A percentile compares a stretch with the other conserved stretches of the same genome.
Evolutionary conservation across 257 asterid genomes (phyloP).

Genomic region (Fraxinus excelsior): DNA sequence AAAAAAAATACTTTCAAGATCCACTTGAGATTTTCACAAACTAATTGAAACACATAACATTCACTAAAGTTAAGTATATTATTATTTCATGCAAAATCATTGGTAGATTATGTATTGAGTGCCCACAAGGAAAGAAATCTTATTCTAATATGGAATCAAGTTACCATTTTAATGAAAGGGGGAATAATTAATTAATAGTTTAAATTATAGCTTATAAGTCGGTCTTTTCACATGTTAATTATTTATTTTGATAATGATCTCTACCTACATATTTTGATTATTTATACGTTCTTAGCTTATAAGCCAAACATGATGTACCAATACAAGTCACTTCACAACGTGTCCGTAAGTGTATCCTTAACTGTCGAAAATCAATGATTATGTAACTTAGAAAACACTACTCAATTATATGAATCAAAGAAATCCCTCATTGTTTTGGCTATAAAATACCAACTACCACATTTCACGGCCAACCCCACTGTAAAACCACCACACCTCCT

Average conservation of each 20-base stretch:
- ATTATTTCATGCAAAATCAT: background rate
- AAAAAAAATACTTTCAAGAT: too few relatives aligned
- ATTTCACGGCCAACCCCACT: background rate
- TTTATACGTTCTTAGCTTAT: background rate
- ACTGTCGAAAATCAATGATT: background rate
- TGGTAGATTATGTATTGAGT: background rate
- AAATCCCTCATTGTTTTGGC: background rate
- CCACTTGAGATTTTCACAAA: too few relatives aligned
- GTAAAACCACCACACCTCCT: background rate
- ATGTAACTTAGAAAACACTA: background rate
- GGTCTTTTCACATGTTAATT: background rate
- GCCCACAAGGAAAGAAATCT: background rate
- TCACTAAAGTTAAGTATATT: background rate
- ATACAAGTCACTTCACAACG: background rate
- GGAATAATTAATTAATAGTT: background rate
- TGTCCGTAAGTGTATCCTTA: background rate
- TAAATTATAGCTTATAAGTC: background rate
- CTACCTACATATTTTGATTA: background rate
- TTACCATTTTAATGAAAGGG: background rate
- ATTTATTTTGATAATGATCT: background rate
- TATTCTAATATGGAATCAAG: conserved; percentile 4
- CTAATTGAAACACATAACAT: background rate
- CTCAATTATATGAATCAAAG: background rate
- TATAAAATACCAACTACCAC: conserved; percentile 1
- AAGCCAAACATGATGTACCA: background rate